Evolutionary conservation across 1,139 yeast species (phyloP), one percentile per base, ranked within the genome.

Genomic region (Blastobotrys niveus): DNA sequence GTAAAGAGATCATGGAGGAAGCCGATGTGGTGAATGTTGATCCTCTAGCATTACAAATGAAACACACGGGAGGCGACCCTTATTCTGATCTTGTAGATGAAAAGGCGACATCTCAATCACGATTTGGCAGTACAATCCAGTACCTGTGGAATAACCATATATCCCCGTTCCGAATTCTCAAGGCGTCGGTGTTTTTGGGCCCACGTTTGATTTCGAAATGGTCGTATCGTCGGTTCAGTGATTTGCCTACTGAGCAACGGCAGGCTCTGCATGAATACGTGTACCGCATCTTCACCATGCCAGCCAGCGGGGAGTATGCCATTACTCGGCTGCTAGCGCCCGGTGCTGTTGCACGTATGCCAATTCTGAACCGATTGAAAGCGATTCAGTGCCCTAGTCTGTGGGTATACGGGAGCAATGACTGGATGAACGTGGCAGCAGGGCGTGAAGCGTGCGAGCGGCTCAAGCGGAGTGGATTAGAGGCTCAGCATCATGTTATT

Each of bases 351-450:
- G 85, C 89, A 14, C 75, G 79, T 48, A 74, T 76, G 63, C 95
- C 95, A 1, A 68, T 87, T 45, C 66, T 75, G 50, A 93, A 86
- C 58, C 74, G 82, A 48, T 66, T 80, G 29, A 51, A 60, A 1
- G 22, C 29, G 9, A 29, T 52, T 20, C 27, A 48, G 35, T 54
- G 59, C 39, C 56, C 56, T 29, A 69, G 75, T 19, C 58, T 76
- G 1, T 71, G 88, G 64, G 61, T 86, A 33, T 88, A 87, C 60
- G 96, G 96, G 0, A 80, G 82, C 52, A 77, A 72, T 52, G 96
- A 88, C 60, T 88, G 91, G 75, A 88, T 88, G 96, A 83, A 84
- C 58, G 69, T 74, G 2, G 76, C 73, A 43, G 91, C 93, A 0
- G 96, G 95, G 0, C 55, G 65, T 10, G 72, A 74, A 46, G 76